Evolutionary conservation across 805 yeast genomes (phyloP), one percentile per base, ranked within the genome.

Genomic region (Saturnispora saitoi): DNA sequence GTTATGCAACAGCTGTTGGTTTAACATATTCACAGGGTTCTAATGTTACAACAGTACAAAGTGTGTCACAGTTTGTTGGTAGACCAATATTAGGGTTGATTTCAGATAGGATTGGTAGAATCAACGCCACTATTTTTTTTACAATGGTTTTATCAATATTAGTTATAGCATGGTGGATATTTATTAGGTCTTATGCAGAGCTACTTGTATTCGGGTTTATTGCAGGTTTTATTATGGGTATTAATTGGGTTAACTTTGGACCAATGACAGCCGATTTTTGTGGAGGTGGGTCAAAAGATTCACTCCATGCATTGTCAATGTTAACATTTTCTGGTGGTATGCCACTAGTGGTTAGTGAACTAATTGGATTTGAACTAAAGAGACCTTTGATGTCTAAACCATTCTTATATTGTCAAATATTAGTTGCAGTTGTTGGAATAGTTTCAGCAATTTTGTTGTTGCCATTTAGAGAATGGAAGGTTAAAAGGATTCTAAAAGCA

Each of bases 351-450:
- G 58, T 61, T 17, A 60, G 66, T 1, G 71, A 67, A 54, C 55
- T 64, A 14, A 56, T 66, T 31, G 70, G 62, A 4, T 57, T 67
- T 28, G 53, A 56, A 26, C 44, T 67, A 32, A 49, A 46, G 54
- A 51, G 57, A 51, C 64, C 58, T n/a, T 48, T 56, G n/a, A 44
- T 56, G 10, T 34, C 32, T 3, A 53, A 51, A 43, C 86, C 86
- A 2, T 83, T 72, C 54, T 62, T 76, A 19, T 72, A 80, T 56
- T 71, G 85, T 17, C 88, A 83, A 57, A 70, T 81, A 1, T 78
- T 80, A 56, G 77, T 79, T 12, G 85, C 83, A 4, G 49, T 63
- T 31, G 56, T 70, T 17, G 64, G 77, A 45, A 72, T 75, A 46
- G 59, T 73, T 9, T 65, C 66, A 20, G 74, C 75, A 0, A 51